Evolutionary conservation across 2,329 filamentous ascomycete genomes (phyloP), one percentile per base, ranked within the genome.

Genomic region (Sclerotinia minor): DNA sequence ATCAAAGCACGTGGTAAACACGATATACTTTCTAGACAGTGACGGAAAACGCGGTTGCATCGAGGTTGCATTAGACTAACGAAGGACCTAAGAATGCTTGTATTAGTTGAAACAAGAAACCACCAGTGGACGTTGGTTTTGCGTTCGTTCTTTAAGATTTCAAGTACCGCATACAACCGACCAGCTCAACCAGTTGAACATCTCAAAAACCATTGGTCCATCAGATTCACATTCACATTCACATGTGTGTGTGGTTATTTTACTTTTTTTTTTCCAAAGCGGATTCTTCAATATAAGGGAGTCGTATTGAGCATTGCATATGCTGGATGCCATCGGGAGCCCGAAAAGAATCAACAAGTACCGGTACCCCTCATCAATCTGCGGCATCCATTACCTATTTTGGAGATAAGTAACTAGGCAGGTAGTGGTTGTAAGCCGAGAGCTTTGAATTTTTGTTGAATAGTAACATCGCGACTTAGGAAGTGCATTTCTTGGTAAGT

Each of bases 1-100:
- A 41, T 24, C 35, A 41, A 41, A 17, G n/a, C 61, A 64, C 38
- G 24, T 64, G 61, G 50, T 24, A 64, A 45, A 29, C 61, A 55
- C 19, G 61, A 64, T 54, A 54, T 1, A n/a, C 35, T 8, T n/a
- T 17, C 17, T 32, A 13, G 17, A 64, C 4, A 64, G 38, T 5
- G 38, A 41, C 38, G 38, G 38, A 53, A 17, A 38, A 50, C 47
- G 60, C 60, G 3, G 60, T 59, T 44, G 41, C 17, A 29, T 59
- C 19, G 32, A 21, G 53, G 53, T 38, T n/a, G 21, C 21, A 55
- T 38, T 55, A 29, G 32, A 38, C 21, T 41, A 57, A n/a, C 35
- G 35, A 35, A 35, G 5, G 32, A 32, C 38, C 32, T 57, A 41
- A n/a, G 9, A 17, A 55, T 55, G 53, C 53, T 55, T 35, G 29